Evolutionary conservation across 2,329 filamentous ascomycete species (phyloP).

Genomic region (Fusarium protoensiforme): DNA sequence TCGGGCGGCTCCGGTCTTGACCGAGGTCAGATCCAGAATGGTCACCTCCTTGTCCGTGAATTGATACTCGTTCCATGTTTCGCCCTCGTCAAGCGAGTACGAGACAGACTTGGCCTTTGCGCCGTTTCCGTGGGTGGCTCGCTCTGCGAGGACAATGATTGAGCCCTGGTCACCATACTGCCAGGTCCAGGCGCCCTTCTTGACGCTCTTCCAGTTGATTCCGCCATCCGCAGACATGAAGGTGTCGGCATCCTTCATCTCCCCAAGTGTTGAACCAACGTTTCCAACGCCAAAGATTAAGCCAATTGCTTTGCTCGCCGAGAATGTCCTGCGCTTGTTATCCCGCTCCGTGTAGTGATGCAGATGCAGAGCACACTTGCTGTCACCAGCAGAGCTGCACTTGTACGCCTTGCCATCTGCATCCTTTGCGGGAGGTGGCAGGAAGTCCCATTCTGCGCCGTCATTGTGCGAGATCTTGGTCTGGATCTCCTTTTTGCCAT

Average conservation of each 20-base stretch:
- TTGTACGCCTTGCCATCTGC: slow-evolving; percentile 76
- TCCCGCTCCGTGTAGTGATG: slow-evolving; percentile 94
- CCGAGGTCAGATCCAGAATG: slow-evolving; percentile 84
- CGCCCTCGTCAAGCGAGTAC: slow-evolving; percentile 85
- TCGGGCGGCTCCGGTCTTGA: slow-evolving; percentile 87
- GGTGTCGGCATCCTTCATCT: slow-evolving; percentile 80
- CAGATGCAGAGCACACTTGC: slow-evolving; percentile 87
- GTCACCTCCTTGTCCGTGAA: slow-evolving; percentile 79
- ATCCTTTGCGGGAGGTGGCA: slow-evolving; percentile 78
- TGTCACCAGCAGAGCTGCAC: slow-evolving; percentile 70
- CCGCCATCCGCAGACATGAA: slow-evolving; percentile 95
- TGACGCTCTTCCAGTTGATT: slow-evolving; percentile 84
- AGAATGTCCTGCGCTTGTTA: slow-evolving; percentile 87
- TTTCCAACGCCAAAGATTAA: slow-evolving; percentile 94
- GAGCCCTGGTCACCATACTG: slow-evolving; percentile 96
- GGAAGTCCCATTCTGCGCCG: slow-evolving; percentile 84
- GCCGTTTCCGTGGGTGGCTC: slow-evolving; percentile 72
- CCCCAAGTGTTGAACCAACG: slow-evolving; percentile 77
- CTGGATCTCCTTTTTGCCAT: slow-evolving; percentile 85
- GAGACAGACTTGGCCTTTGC: slow-evolving; percentile 75
- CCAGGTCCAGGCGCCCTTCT: slow-evolving; percentile 91
- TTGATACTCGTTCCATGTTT: slow-evolving; percentile 78
- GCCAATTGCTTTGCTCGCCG: slow-evolving; percentile 87
- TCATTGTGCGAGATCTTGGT: slow-evolving; percentile 98
- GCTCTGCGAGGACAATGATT: slow-evolving; percentile 86